Evolutionary conservation across 495 filamentous ascomycete species (phyloP).

Genomic region (Filosporella fistucella): DNA sequence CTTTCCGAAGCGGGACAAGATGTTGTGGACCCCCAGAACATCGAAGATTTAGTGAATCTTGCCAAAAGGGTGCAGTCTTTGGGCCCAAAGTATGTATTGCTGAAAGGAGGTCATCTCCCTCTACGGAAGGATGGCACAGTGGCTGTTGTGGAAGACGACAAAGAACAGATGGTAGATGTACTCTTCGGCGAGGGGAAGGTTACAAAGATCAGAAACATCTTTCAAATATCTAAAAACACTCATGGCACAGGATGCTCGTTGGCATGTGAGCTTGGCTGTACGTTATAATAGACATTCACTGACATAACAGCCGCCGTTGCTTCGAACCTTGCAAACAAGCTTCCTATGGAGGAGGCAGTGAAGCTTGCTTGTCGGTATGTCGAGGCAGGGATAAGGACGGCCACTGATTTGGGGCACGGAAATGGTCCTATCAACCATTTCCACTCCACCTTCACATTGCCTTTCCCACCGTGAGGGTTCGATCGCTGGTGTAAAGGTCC

Average conservation of each 20-base stretch:
- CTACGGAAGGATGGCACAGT: slow-evolving; percentile 55
- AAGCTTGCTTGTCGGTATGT: slow-evolving; percentile 71
- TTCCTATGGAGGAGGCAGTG: slow-evolving; percentile 58
- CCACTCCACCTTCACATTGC: slow-evolving; percentile 74
- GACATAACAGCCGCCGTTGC: slow-evolving; percentile 71
- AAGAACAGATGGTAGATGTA: slow-evolving; percentile 66
- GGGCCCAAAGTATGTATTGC: slow-evolving; percentile 73
- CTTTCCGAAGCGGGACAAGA: slow-evolving; percentile 53
- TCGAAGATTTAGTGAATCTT: slow-evolving; percentile 60
- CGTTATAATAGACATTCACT: slow-evolving; percentile 1
- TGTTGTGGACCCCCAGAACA: slow-evolving; percentile 41
- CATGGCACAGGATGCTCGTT: slow-evolving; percentile 96
- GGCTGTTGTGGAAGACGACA: slow-evolving; percentile 51
- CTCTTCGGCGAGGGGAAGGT: slow-evolving; percentile 55
- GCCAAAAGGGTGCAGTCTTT: slow-evolving; percentile 60
- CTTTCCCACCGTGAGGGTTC: slow-evolving; percentile 71
- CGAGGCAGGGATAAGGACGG: slow-evolving; percentile 76
- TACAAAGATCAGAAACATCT: slow-evolving; percentile 61
- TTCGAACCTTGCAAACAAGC: slow-evolving; percentile 68
- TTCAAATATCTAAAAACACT: slow-evolving; percentile 69
- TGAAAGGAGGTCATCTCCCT: slow-evolving; percentile 93
- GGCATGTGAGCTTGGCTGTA: slow-evolving; percentile 52
- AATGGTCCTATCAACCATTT: slow-evolving; percentile 93
- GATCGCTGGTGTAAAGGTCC: not conserved
- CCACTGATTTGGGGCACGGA: slow-evolving; percentile 68